phyloP scores from a whole-genome alignment of 2,329 filamentous ascomycete species.

The Metarhizium brunneum region DNA sequence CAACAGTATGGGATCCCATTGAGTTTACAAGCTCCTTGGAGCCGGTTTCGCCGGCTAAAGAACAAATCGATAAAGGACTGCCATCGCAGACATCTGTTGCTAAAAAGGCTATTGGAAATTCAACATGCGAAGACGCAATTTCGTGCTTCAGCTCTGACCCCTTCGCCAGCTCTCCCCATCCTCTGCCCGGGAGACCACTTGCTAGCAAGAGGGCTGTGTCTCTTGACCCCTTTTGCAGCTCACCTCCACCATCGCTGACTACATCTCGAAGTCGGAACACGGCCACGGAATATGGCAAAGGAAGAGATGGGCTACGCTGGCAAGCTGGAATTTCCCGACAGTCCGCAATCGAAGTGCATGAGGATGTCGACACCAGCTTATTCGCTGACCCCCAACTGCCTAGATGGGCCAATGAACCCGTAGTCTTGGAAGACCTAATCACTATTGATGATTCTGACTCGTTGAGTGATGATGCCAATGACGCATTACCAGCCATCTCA shows the following conservation, averaged over 20 bases:
- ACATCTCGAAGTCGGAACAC: not conserved
- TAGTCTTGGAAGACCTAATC: conserved; percentile 17
- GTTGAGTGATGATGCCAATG: conserved; percentile 29
- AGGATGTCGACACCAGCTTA: not conserved
- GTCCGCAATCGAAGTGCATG: not conserved
- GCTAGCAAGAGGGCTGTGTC: conserved; percentile 6
- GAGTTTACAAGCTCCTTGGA: conserved; percentile 28
- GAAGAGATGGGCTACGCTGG: no score
- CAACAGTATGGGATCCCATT: conserved; percentile 17
- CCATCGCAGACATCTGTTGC: not conserved
- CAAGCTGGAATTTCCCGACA: not conserved
- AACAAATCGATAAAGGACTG: not conserved
- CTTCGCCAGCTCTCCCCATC: conserved; percentile 24
- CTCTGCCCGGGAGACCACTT: not conserved
- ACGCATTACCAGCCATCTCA: conserved; percentile 39
- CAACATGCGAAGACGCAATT: not conserved
- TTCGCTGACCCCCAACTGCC: not conserved
- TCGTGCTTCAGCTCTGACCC: conserved; percentile 18
- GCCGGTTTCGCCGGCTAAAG: not conserved
- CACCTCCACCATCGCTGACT: not conserved
- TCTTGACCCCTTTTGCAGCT: conserved; percentile 10
- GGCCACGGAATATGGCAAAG: not conserved
- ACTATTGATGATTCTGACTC: conserved; percentile 26
- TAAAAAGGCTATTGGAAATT: not conserved
- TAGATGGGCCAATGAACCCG: not conserved